Percentiles rank a stretch among this genome's conserved stretches.
phyloP scores from a whole-genome alignment of 768 basidiomycete genomes.

The Trametes coccinea region DNA sequence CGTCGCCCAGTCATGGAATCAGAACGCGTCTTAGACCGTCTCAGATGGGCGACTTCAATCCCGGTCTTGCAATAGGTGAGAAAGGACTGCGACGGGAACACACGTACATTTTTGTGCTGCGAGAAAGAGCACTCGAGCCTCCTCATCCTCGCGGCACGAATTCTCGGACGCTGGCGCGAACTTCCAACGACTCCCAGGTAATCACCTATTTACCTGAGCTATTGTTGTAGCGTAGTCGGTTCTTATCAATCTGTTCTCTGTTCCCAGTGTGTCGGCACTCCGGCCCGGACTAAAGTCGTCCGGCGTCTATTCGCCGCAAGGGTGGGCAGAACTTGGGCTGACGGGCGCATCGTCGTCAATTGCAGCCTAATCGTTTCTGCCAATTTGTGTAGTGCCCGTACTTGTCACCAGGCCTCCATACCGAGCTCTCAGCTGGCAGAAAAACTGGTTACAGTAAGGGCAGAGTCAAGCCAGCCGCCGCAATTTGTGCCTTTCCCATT shows the following conservation, averaged over 20 bases:
- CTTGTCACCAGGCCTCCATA: neutral
- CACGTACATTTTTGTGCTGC: neutral
- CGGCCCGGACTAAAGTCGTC: neutral
- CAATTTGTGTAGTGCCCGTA: conserved; percentile 19
- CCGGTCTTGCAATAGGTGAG: neutral
- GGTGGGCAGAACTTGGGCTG: no score
- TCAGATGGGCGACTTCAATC: neutral
- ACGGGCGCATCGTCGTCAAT: conserved; percentile 2
- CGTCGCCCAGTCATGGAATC: neutral
- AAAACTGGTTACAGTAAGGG: neutral
- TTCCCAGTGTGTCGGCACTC: neutral
- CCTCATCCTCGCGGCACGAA: neutral
- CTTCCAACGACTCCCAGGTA: no score
- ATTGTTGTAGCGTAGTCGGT: no score
- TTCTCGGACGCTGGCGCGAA: neutral
- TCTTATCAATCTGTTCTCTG: no score
- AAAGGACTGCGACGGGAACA: neutral
- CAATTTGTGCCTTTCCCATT: neutral
- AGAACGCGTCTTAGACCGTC: neutral
- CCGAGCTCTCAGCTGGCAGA: neutral
- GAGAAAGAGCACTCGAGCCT: neutral
- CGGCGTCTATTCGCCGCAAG: neutral
- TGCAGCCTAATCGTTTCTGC: conserved; percentile 18
- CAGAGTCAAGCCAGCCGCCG: neutral
- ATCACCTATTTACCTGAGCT: no score